Base-by-base conservation (phyloP, 176 grass and related monocot species). In the Oryza punctata region DNA sequence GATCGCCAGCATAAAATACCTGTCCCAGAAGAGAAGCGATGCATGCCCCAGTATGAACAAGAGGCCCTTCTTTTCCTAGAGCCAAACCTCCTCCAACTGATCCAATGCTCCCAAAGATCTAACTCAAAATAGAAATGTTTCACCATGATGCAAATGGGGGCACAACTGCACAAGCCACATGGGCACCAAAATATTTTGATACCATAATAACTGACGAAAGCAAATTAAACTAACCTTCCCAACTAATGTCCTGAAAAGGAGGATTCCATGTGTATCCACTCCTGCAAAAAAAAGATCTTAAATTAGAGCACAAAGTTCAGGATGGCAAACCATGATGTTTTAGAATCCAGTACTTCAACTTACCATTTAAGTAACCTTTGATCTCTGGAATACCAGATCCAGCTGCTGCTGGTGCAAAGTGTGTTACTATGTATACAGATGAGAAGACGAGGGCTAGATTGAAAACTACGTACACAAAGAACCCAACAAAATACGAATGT, bases 301-400 rank as follows among this genome's bases (percentile, higher is more conserved):
- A 77, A 57, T 26, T 87, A 77, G 64, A 38, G 65, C 79, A 57
- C 41, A 10, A 75, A 23, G 19, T 5, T 80, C 6, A 67, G 23
- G 79, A 63, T 73, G 47, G 24, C 13, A 78, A 73, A 59, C 57
- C 14, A 7, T 81, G 24, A 71, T 86, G 44, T 78, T 81, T 72
- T 61, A 10, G 19, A 3, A n/a, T 61, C 2, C 73, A 61, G 79
- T 59, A 45, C 46, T 50, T 63, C 67, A 86, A 74, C 25, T 47
- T 95, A 98, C 96, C 96, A 68, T 98, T 98, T 90, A 98, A 78
- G 83, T 98, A 98, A 78, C 96, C 96, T 89, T 98, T 98, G 68
- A 98, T 98, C 88, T 98, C 96, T 37, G 96, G 96, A 65, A 98
- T 98, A 80, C 96, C 96, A 88, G 96, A 98, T 86, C 96, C 96